A percentile compares a stretch with the other conserved stretches of the same genome.
Conservation (phyloP, 1,284 basidiomycete species). For the Trichosporon ovoides region DNA sequence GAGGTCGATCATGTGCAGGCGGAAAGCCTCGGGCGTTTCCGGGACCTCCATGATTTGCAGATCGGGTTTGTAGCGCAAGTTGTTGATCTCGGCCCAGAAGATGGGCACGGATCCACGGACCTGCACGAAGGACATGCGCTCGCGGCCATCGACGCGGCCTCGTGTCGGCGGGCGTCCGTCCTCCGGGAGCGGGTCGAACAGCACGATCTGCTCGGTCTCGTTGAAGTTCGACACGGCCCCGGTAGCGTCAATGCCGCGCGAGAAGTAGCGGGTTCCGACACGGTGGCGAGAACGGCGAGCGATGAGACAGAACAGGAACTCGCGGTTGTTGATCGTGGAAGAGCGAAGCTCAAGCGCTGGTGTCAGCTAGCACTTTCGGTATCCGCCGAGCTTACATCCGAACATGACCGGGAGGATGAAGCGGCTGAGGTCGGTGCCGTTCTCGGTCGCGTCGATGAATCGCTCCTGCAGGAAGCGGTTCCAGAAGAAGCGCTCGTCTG, state of each 20-base stretch:
- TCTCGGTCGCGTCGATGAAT: slow-evolving; percentile 48
- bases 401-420: slow-evolving; percentile 90
- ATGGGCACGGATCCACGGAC: slow-evolving; percentile 89
- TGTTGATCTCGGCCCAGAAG: slow-evolving; percentile 97
- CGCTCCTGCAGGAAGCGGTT: slow-evolving; percentile 63
- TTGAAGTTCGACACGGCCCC: slow-evolving; percentile 76
- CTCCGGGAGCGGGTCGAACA: slow-evolving; percentile 59
- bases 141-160: slow-evolving; percentile 51
- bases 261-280: slow-evolving; percentile 95
- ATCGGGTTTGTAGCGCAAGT: slow-evolving; percentile 93
- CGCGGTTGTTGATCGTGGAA: slow-evolving; percentile 68
- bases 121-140: slow-evolving; percentile 76
- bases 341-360: slow-evolving; percentile 82
- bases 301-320: slow-evolving; percentile 80
- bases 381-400: slow-evolving; percentile 62
- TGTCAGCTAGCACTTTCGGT: slow-evolving; percentile 4
- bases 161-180: slow-evolving; percentile 28
- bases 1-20: slow-evolving; percentile 70
- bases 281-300: slow-evolving; percentile 88
- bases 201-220: slow-evolving; percentile 88
- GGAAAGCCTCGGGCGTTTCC: slow-evolving; percentile 71
- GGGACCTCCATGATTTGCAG: slow-evolving; percentile 90
- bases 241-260: slow-evolving; percentile 76
- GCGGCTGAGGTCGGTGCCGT: slow-evolving; percentile 56
- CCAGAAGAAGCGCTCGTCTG: slow-evolving; percentile 98